phyloP scores from a whole-genome alignment of 2,329 filamentous ascomycete species.

The Aquanectria penicillioides region DNA sequence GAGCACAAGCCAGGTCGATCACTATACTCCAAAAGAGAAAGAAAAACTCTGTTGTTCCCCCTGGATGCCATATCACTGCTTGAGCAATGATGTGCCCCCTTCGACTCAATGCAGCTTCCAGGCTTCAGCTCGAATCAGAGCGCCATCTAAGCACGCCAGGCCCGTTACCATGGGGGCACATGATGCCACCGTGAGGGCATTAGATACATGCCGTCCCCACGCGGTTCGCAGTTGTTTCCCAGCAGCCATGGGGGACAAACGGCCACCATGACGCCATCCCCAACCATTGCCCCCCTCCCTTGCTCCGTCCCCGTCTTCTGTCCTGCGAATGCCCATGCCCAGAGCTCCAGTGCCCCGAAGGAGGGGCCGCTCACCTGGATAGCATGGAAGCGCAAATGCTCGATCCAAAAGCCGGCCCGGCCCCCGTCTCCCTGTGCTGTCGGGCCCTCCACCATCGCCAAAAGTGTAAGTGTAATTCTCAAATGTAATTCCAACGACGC shows the following conservation, averaged over 20 bases:
- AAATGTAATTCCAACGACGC: slow-evolving; percentile 11
- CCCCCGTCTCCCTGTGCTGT: background rate
- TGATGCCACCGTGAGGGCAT: slow-evolving; percentile 30
- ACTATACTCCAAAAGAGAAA: background rate
- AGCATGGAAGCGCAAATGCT: slow-evolving; percentile 2
- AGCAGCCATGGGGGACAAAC: no score
- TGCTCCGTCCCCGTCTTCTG: slow-evolving; percentile 4
- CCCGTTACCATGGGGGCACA: slow-evolving; percentile 21
- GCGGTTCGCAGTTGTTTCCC: slow-evolving; percentile 20
- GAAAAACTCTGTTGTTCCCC: slow-evolving; percentile 17
- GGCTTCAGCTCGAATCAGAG: slow-evolving; percentile 34
- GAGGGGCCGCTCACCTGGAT: slow-evolving; percentile 4
- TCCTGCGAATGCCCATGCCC: background rate
- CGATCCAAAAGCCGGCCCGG: slow-evolving; percentile 14
- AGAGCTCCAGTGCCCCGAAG: slow-evolving; percentile 26
- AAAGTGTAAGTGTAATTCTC: slow-evolving; percentile 15
- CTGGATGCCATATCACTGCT: background rate
- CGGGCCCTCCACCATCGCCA: background rate
- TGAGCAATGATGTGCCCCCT: no score
- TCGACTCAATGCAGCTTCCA: slow-evolving; percentile 22
- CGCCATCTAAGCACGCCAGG: slow-evolving; percentile 12
- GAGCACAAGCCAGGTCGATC: slow-evolving; percentile 7
- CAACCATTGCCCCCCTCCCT: slow-evolving; percentile 1
- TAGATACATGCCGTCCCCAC: slow-evolving; percentile 11
- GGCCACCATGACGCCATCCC: slow-evolving; percentile 40